Evolutionary conservation across 2,329 filamentous ascomycete species (phyloP).

Genomic region (Aspergillus pseudoterreus): DNA sequence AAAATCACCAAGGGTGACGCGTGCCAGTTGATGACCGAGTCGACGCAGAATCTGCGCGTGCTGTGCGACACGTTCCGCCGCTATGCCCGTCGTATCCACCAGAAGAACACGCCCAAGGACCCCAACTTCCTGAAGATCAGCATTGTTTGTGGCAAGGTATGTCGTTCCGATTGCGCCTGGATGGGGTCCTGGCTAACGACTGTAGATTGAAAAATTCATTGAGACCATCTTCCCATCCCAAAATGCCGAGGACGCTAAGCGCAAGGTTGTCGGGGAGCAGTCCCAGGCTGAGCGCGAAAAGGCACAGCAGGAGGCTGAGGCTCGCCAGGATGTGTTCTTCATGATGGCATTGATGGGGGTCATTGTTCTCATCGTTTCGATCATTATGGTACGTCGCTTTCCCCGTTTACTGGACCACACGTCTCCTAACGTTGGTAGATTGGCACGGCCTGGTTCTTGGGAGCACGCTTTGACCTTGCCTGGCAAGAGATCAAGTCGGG

Average conservation of each 20-base stretch:
- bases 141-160: conserved; percentile 79
- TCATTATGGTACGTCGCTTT: conserved; percentile 67
- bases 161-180: conserved; percentile 14
- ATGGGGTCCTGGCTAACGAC: background rate
- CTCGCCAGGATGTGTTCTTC: conserved; percentile 55
- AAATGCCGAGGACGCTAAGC: conserved; percentile 57
- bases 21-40: conserved; percentile 86
- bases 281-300: conserved; percentile 57
- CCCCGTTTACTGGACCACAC: background rate
- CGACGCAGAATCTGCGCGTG: conserved; percentile 80
- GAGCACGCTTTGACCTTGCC: conserved; percentile 76
- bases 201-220: conserved; percentile 88
- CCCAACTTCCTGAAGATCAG: conserved; percentile 92
- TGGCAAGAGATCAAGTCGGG: conserved; percentile 53
- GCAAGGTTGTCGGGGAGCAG: conserved; percentile 48
- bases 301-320: conserved; percentile 45
- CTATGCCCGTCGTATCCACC: conserved; percentile 77
- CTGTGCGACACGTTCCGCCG: conserved; percentile 78
- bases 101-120: conserved; percentile 91
- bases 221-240: conserved; percentile 88
- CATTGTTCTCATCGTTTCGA: conserved; percentile 70
- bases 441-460: conserved; percentile 71
- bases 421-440: conserved; percentile 51
- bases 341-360: conserved; percentile 67
- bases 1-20: conserved; percentile 97